These are phyloP conservation scores for Aethionema arabicum DNA, from an alignment of 345 rosid species.

Conservation along the genomic window DNA sequence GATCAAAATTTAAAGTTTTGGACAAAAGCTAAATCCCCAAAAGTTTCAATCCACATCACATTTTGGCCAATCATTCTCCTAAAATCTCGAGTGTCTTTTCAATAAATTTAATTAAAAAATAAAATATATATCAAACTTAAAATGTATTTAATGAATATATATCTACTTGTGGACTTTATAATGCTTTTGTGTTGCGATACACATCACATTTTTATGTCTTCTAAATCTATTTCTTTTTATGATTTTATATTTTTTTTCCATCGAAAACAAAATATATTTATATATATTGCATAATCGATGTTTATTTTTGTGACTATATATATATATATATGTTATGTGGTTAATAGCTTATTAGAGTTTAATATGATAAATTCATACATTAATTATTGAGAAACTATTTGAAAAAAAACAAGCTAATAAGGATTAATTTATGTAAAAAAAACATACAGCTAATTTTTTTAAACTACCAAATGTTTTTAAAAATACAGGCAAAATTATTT, in stretches of 20 bases:
- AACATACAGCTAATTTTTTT: neutral
- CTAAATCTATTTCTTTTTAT: neutral
- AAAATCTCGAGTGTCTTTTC: conserved; percentile 15
- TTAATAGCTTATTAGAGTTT: conserved; percentile 8
- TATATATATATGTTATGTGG: conserved; percentile 5
- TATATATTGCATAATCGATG: conserved; percentile 16
- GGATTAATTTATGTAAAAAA: neutral
- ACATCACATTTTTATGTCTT: conserved; percentile 26
- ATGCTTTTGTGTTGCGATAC: conserved; percentile 29
- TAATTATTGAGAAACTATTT: no score
- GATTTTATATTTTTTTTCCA: neutral
- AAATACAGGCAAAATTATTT: no score
- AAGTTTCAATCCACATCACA: conserved; percentile 29
- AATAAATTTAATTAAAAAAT: neutral
- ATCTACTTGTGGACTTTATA: conserved; percentile 19
- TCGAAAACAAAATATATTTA: no score
- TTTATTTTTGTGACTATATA: neutral
- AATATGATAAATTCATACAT: neutral
- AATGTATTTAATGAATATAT: neutral
- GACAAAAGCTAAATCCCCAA: conserved; percentile 29
- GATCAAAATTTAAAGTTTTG: conserved; percentile 28
- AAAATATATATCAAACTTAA: neutral
- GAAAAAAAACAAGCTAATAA: neutral
- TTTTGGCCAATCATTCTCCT: conserved; percentile 27
- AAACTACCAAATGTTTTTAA: neutral